These are phyloP conservation scores for Pleodorina starrii DNA, from an alignment of 139 green algal species.

Conservation along the genomic window DNA sequence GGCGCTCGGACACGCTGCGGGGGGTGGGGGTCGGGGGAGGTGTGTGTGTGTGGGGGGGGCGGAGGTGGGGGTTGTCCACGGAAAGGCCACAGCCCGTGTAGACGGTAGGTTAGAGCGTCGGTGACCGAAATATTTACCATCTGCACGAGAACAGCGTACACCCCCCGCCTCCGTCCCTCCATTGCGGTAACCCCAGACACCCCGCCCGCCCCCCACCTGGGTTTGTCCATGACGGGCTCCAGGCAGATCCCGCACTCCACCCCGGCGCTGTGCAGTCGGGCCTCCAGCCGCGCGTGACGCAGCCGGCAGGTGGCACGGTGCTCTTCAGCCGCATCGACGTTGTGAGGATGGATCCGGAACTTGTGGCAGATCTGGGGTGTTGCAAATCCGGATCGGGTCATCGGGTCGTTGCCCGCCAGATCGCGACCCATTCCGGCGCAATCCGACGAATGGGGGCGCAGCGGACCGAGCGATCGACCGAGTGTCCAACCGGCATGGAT, in stretches of 20 bases:
- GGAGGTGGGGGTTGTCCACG: background rate
- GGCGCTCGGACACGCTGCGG: constrained; percentile 54
- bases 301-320: constrained; percentile 72
- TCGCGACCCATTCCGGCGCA: background rate
- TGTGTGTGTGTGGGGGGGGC: background rate
- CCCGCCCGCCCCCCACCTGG: constrained; percentile 8
- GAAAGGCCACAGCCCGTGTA: background rate
- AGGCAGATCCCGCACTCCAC: constrained; percentile 89
- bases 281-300: constrained; percentile 66
- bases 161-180: background rate
- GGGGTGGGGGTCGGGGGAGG: background rate
- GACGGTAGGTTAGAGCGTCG: background rate
- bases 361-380: constrained; percentile 59
- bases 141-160: background rate
- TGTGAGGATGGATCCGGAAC: constrained; percentile 74
- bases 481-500: no score
- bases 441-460: no score
- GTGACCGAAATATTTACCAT: background rate
- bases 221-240: constrained; percentile 79
- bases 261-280: constrained; percentile 53
- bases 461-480: no score
- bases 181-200: background rate
- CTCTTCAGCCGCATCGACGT: constrained; percentile 49
- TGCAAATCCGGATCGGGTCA: background rate
- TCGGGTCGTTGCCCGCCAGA: no score